Percentiles rank a stretch among this genome's conserved stretches.
Conservation (phyloP, 805 yeast genomes). For the Starmerella etchellsii region DNA sequence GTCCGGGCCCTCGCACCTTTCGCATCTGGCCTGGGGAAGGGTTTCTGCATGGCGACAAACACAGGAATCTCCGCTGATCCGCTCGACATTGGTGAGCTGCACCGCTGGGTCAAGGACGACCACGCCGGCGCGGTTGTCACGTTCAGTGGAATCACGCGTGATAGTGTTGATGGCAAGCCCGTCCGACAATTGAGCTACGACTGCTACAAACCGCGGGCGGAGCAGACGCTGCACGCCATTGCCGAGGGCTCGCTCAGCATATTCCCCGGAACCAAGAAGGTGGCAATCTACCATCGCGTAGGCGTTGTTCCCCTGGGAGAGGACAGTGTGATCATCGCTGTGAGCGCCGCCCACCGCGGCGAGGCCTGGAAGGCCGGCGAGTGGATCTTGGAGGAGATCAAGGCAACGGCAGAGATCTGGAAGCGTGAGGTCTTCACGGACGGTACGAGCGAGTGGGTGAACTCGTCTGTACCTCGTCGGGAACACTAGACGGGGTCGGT, state of each 20-base stretch:
- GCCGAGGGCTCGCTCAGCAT: slow-evolving; percentile 25
- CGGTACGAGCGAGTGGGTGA: slow-evolving; percentile 34
- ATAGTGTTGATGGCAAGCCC: slow-evolving; percentile 31
- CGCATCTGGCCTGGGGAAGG: not conserved
- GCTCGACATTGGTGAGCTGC: slow-evolving; percentile 14
- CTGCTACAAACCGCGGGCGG: slow-evolving; percentile 34
- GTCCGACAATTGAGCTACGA: slow-evolving; percentile 36
- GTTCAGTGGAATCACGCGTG: slow-evolving; percentile 41
- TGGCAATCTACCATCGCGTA: slow-evolving; percentile 33
- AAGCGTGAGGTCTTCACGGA: slow-evolving; percentile 35
- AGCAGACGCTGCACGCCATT: slow-evolving; percentile 28
- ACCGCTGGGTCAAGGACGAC: slow-evolving; percentile 33
- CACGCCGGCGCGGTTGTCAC: slow-evolving; percentile 38
- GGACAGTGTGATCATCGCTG: slow-evolving; percentile 36
- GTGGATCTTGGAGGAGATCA: slow-evolving; percentile 35
- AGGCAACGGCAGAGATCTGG: slow-evolving; percentile 39
- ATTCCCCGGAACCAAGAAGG: not conserved
- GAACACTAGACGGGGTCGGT: not conserved
- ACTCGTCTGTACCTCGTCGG: not conserved
- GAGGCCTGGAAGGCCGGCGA: slow-evolving; percentile 39
- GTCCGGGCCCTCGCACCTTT: too few relatives aligned
- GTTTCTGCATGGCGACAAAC: too few relatives aligned
- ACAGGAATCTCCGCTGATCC: slow-evolving; percentile 11
- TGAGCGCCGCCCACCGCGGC: slow-evolving; percentile 35
- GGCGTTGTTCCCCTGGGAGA: slow-evolving; percentile 38